A percentile compares a stretch with the other conserved stretches of the same genome.
Conservation (phyloP, 345 rosid genomes). For the Zanthoxylum bungeanum region DNA sequence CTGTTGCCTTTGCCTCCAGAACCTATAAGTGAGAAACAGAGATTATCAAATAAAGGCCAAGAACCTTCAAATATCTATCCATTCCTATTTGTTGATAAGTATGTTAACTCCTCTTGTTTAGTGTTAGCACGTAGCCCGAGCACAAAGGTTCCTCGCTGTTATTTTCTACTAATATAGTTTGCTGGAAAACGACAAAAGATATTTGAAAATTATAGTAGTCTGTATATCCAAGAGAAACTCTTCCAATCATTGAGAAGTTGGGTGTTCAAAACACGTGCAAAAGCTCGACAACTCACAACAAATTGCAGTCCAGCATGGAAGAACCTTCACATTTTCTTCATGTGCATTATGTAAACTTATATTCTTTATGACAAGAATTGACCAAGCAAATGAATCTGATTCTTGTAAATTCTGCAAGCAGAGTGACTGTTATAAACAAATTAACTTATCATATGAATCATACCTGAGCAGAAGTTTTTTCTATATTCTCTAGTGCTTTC, state of each 20-base stretch:
- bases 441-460: constrained; percentile 12
- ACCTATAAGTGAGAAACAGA: constrained; percentile 42
- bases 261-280: background rate
- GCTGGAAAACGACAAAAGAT: no score
- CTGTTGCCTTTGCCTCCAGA: constrained; percentile 62
- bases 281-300: background rate
- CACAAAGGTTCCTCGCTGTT: background rate
- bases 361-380: background rate
- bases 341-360: background rate
- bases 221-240: background rate
- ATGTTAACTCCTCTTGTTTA: background rate
- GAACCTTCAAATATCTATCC: background rate
- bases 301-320: constrained; percentile 1
- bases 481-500: constrained; percentile 67
- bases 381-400: background rate
- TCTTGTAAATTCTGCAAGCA: background rate
- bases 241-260: background rate
- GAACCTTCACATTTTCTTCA: background rate
- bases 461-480: constrained; percentile 76
- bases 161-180: background rate
- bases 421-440: constrained; percentile 1
- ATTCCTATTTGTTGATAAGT: constrained; percentile 5
- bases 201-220: background rate
- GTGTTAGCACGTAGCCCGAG: background rate
- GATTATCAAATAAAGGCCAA: background rate